phyloP scores from a whole-genome alignment of 1,284 basidiomycete genomes.

The Moesziomyces sp. region DNA sequence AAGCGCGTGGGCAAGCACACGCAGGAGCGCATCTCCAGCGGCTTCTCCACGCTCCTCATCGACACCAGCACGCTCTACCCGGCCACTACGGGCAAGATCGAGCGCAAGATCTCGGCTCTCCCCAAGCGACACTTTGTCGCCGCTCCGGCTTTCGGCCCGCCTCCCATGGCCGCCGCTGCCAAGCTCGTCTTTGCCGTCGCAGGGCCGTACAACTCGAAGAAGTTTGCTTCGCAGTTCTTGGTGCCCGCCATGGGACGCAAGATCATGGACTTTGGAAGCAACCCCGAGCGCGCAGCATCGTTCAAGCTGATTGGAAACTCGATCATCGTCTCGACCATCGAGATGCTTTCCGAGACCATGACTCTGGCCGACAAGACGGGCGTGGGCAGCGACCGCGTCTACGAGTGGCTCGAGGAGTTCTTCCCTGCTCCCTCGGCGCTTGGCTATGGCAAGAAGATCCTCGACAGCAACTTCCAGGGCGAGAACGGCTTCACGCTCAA shows the following conservation, averaged over 20 bases:
- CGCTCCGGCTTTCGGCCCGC: conserved; percentile 78
- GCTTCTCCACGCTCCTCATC: conserved; percentile 34
- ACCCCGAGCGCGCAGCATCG: conserved; percentile 77
- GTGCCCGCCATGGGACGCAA: conserved; percentile 83
- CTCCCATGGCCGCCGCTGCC: conserved; percentile 74
- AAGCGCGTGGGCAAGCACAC: conserved; percentile 66
- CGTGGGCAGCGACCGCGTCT: conserved; percentile 75
- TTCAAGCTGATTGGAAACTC: conserved; percentile 77
- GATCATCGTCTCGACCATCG: conserved; percentile 71
- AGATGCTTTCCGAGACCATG: conserved; percentile 81
- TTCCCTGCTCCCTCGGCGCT: conserved; percentile 57
- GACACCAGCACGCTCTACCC: conserved; percentile 58
- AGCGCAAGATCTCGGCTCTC: conserved; percentile 75
- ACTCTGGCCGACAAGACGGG: conserved; percentile 87
- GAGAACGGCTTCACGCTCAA: conserved; percentile 84
- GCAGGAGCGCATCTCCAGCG: conserved; percentile 51
- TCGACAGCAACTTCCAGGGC: conserved; percentile 79
- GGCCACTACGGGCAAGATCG: conserved; percentile 72
- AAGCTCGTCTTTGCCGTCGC: conserved; percentile 81
- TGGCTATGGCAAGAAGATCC: conserved; percentile 70
- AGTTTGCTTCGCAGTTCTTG: conserved; percentile 77
- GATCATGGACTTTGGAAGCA: conserved; percentile 73
- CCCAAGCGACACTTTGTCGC: conserved; percentile 78
- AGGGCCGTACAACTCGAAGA: conserved; percentile 85
- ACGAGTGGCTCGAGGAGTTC: conserved; percentile 56